Evolutionary conservation across 257 asterid genomes (phyloP).

Genomic region (Ilex aquifolium): DNA sequence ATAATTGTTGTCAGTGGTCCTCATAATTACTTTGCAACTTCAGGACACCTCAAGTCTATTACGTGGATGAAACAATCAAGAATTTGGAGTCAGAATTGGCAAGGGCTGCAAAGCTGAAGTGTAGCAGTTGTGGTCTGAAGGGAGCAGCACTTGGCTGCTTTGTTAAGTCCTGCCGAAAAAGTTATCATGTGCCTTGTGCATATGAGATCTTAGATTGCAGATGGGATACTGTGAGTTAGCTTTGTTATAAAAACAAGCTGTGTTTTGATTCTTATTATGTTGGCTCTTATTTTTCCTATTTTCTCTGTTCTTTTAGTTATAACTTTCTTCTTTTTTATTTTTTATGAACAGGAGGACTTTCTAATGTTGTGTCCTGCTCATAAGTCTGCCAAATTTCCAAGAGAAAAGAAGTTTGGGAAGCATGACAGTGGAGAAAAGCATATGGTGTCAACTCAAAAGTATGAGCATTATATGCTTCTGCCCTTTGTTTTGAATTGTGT

Average conservation of each 20-base stretch:
- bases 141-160: constrained; percentile 98
- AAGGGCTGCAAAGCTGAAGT: constrained; percentile 92
- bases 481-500: not conserved
- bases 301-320: constrained; percentile 3
- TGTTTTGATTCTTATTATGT: constrained; percentile 8
- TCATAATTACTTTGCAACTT: constrained; percentile 1
- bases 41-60: constrained; percentile 90
- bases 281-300: not conserved
- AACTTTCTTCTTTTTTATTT: not conserved
- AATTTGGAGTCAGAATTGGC: constrained; percentile 75
- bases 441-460: constrained; percentile 34
- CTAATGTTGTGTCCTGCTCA: constrained; percentile 81
- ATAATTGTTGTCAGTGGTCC: not conserved
- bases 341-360: constrained; percentile 52
- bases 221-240: constrained; percentile 74
- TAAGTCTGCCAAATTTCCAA: constrained; percentile 60
- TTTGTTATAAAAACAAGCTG: not conserved
- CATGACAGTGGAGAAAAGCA: constrained; percentile 20
- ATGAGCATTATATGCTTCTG: constrained; percentile 13
- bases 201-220: constrained; percentile 56
- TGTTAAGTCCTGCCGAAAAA: constrained; percentile 70
- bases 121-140: constrained; percentile 76
- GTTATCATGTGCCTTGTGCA: constrained; percentile 92
- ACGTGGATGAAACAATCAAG: constrained; percentile 51
- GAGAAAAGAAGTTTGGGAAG: constrained; percentile 45